Conservation (phyloP, 1,284 basidiomycete genomes). For the Heterobasidion parviporum region DNA sequence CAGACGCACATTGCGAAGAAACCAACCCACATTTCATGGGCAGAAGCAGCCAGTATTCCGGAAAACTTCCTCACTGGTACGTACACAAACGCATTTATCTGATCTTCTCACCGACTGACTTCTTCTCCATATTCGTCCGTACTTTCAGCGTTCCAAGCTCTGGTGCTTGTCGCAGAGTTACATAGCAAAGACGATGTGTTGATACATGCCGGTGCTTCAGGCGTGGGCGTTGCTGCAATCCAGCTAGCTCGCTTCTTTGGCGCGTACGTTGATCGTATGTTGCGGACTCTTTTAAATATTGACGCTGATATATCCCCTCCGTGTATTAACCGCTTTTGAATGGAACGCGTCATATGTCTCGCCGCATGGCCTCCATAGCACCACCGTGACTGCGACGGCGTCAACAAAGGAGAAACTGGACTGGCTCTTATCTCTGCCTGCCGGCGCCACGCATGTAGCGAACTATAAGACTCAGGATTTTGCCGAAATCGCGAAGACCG, state of each 20-base stretch:
- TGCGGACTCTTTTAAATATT: not conserved
- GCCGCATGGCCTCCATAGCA: slow-evolving; percentile 29
- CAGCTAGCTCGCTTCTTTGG: slow-evolving; percentile 76
- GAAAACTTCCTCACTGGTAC: slow-evolving; percentile 83
- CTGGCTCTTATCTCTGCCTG: slow-evolving; percentile 60
- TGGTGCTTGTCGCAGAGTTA: slow-evolving; percentile 65
- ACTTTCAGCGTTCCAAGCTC: slow-evolving; percentile 73
- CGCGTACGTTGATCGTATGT: slow-evolving; percentile 45
- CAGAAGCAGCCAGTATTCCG: slow-evolving; percentile 78
- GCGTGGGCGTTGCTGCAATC: slow-evolving; percentile 87
- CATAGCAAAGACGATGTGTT: slow-evolving; percentile 72
- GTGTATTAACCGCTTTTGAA: not conserved
- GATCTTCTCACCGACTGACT: not conserved
- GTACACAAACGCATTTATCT: slow-evolving; percentile 1
- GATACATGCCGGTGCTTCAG: slow-evolving; percentile 85
- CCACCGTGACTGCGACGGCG: slow-evolving; percentile 75
- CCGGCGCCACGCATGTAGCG: slow-evolving; percentile 65
- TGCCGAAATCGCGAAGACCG: slow-evolving; percentile 54
- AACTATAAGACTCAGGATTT: slow-evolving; percentile 88
- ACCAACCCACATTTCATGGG: slow-evolving; percentile 71
- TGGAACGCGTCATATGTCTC: not conserved
- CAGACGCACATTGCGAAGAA: slow-evolving; percentile 71
- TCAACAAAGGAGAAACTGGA: slow-evolving; percentile 81
- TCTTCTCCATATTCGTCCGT: slow-evolving; percentile 2
- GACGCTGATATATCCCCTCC: not conserved